Conservation (phyloP, 345 rosid genomes). For the Cardiospermum halicacabum region DNA sequence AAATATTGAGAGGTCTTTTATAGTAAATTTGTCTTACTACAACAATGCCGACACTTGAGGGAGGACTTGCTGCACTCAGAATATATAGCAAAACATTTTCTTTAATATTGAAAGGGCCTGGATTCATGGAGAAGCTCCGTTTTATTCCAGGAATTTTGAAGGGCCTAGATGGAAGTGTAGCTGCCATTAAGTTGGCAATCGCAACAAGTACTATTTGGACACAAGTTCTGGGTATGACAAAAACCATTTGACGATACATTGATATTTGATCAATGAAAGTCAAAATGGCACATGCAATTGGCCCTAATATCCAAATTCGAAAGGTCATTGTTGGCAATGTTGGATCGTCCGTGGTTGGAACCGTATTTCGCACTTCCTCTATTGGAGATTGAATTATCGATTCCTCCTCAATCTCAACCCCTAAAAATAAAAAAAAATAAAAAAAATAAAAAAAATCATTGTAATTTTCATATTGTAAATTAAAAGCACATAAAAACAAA, state of each 20-base stretch:
- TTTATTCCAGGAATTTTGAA: constrained; percentile 11
- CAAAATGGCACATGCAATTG: neutral
- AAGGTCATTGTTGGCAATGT: constrained; percentile 15
- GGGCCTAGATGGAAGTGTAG: constrained; percentile 5
- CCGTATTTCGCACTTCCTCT: constrained; percentile 6
- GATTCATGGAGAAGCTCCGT: constrained; percentile 30
- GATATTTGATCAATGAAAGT: constrained; percentile 27
- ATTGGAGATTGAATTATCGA: neutral
- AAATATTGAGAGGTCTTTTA: too few species aligned
- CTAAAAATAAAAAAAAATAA: too few species aligned
- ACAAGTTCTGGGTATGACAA: constrained; percentile 8
- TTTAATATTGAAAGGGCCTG: constrained; percentile 31
- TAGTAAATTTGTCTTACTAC: too few species aligned
- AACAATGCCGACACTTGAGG: neutral
- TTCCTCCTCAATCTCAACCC: too few species aligned
- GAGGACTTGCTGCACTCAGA: constrained; percentile 16
- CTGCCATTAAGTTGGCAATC: constrained; percentile 24
- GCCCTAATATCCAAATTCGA: constrained; percentile 28
- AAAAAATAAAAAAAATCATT: too few species aligned
- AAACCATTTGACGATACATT: constrained; percentile 13
- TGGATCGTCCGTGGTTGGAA: constrained; percentile 20
- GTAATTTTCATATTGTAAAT: too few species aligned
- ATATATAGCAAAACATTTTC: constrained; percentile 9
- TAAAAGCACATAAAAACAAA: too few species aligned
- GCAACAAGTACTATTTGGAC: constrained; percentile 23